These are phyloP conservation scores for Emmonsiellopsis sp. DNA, from an alignment of 2,329 filamentous ascomycete genomes.

Conservation along the genomic window DNA sequence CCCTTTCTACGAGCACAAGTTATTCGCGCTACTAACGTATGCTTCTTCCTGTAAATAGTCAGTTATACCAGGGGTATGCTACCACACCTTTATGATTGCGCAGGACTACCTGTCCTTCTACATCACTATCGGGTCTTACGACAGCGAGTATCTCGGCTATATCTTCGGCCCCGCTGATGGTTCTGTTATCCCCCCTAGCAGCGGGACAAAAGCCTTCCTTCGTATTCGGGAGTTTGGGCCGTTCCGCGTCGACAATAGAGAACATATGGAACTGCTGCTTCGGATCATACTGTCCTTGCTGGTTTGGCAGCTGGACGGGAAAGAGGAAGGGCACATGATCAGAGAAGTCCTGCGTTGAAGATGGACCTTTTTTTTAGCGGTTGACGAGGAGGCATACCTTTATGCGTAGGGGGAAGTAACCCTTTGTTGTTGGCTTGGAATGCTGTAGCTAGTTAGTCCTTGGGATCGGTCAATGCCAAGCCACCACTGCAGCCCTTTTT, in stretches of 20 bases:
- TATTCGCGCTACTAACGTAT: too few relatives aligned
- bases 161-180: constrained; percentile 4
- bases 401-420: too few relatives aligned
- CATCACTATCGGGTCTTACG: constrained; percentile 7
- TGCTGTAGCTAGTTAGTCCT: too few relatives aligned
- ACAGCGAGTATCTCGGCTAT: constrained; percentile 4
- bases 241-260: constrained; percentile 1
- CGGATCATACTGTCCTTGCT: constrained; percentile 5
- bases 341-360: background rate
- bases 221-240: constrained; percentile 6
- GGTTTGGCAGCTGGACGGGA: background rate
- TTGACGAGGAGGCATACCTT: too few relatives aligned
- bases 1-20: background rate
- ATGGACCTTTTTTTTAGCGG: too few relatives aligned
- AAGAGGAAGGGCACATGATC: background rate
- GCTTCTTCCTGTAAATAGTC: background rate
- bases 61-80: background rate
- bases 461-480: too few relatives aligned
- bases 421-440: too few relatives aligned
- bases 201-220: background rate
- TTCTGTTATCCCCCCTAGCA: background rate
- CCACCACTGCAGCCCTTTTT: too few relatives aligned
- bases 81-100: constrained; percentile 1
- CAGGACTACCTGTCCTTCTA: constrained; percentile 5
- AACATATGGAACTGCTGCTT: background rate